Conservation (phyloP, 768 basidiomycete genomes). For the Lentinus brumalis region DNA sequence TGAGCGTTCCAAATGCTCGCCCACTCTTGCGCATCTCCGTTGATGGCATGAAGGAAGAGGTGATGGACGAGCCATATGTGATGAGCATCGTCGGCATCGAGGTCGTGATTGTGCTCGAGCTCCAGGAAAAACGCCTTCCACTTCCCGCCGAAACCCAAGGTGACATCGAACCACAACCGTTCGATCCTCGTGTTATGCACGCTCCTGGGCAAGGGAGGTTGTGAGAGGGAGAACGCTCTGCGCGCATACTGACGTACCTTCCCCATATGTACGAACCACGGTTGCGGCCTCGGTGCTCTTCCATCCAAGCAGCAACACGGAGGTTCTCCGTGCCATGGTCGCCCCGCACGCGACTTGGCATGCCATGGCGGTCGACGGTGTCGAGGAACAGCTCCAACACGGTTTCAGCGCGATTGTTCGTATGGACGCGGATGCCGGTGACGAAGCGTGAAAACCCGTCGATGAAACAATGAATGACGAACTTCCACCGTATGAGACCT, state of each 20-base stretch:
- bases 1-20: neutral
- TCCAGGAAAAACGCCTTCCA: conserved; percentile 32
- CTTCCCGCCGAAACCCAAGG: conserved; percentile 24
- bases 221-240: no score
- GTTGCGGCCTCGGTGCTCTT: conserved; percentile 31
- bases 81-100: conserved; percentile 18
- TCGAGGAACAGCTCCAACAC: conserved; percentile 37
- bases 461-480: conserved; percentile 28
- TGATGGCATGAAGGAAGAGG: conserved; percentile 22
- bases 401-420: conserved; percentile 42
- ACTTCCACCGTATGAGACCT: conserved; percentile 25
- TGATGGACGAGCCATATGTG: conserved; percentile 31
- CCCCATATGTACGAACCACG: conserved; percentile 34
- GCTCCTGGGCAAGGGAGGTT: conserved; percentile 13
- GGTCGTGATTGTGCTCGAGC: conserved; percentile 25
- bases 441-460: conserved; percentile 30
- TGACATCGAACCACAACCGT: conserved; percentile 31
- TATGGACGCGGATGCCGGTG: conserved; percentile 35
- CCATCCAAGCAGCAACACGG: conserved; percentile 36
- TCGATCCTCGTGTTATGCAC: conserved; percentile 31
- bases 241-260: no score
- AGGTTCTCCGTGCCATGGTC: conserved; percentile 45
- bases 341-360: conserved; percentile 35
- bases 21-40: conserved; percentile 3
- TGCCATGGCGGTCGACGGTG: conserved; percentile 27